Conservation (phyloP, 306 rosid genomes). For the Albizia julibrissin region DNA sequence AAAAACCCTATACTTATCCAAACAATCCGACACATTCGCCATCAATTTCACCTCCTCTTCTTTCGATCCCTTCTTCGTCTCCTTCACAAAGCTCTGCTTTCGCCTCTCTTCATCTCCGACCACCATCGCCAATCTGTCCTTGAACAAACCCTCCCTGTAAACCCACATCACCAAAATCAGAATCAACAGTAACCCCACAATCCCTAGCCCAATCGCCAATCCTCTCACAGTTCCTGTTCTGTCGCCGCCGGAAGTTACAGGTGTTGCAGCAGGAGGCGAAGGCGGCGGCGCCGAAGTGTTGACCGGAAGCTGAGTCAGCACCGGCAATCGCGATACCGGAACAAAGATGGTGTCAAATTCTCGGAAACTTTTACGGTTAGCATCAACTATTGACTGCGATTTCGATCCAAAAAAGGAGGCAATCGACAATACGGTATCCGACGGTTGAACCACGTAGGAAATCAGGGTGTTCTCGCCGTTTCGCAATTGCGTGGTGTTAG, state of each 20-base stretch:
- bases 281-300: conserved; percentile 31
- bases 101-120: conserved; percentile 42
- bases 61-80: conserved; percentile 21
- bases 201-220: conserved; percentile 70
- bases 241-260: conserved; percentile 30
- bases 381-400: conserved; percentile 38
- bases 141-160: conserved; percentile 50
- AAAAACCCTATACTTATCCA: conserved; percentile 89
- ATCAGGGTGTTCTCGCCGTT: conserved; percentile 41
- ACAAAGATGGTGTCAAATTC: conserved; percentile 64
- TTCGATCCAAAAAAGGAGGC: conserved; percentile 54
- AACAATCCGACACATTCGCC: conserved; percentile 90
- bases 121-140: conserved; percentile 19
- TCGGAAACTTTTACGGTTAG: conserved; percentile 33
- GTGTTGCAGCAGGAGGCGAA: conserved; percentile 27
- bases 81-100: conserved; percentile 30
- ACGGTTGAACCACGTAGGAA: conserved; percentile 76
- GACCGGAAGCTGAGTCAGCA: conserved; percentile 54
- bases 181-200: conserved; percentile 59
- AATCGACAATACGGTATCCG: conserved; percentile 56
- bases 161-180: conserved; percentile 52
- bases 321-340: conserved; percentile 63
- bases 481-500: conserved; percentile 40
- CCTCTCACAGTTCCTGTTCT: conserved; percentile 57
- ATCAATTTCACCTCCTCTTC: conserved; percentile 58